Evolutionary conservation across 768 basidiomycete genomes (phyloP), one percentile per base, ranked within the genome.

Genomic region (Hygrocybe coccinea): DNA sequence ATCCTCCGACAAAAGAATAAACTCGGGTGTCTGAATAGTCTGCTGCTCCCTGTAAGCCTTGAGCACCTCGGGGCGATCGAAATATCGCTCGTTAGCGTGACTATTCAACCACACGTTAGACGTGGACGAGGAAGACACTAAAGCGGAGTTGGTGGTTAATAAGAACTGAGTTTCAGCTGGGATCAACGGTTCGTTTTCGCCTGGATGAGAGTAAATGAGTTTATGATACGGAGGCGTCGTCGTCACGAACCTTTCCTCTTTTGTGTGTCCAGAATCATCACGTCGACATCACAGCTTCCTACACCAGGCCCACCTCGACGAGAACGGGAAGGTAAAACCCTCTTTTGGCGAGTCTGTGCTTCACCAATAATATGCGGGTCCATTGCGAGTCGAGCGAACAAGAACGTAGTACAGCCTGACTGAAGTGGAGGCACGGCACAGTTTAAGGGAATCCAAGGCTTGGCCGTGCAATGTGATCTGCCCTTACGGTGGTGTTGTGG

Each of bases 241-340:
- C 53, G 47, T 50, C 36, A 79, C 85, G 65, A 67, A 92, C 92
- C 74, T 76, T 83, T 85, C 70, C 83, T 82, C 71, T 83, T 83
- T 63, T 87, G 79, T 59, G 85, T 87, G 62, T 93, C 91, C 59
- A 92, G 70, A 67, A 95, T 89, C 83, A 91, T 85, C 53, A 83
- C 62, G 74, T 95, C 92, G 15, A 85, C 77, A 67, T 91, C 88
- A 66, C 85, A 84, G 57, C 73, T 86, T 54, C 91, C 89, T 50
- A 89, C 81, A 35, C 89, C 89, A 25, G 87, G 86, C 14, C 89
- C 89, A 54, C 89, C 86, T 54, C 91, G 81, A 62, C 89, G 79
- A 54, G 87, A 81, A 63, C 92, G 82, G 69, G 89, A 81, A 41
- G 92, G 92, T 55, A 91, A 74, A 43, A 91, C 85, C 68, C 91